A percentile compares a stretch with the other conserved stretches of the same genome.
phyloP scores from a whole-genome alignment of 1,284 basidiomycete genomes.

The Rhodotorula sp. region DNA sequence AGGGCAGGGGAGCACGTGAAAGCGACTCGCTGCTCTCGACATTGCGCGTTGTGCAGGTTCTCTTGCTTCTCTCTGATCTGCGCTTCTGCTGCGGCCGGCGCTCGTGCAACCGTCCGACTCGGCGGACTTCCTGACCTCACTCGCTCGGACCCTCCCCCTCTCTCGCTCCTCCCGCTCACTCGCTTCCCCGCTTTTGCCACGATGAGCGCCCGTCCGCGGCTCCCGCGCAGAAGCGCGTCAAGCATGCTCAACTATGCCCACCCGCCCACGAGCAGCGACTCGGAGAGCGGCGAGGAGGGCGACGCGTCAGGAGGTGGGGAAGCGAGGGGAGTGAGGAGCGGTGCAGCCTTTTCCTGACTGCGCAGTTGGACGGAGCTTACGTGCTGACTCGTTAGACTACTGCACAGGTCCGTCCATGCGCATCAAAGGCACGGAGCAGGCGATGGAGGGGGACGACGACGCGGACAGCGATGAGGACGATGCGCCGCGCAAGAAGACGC shows the following conservation, averaged over 20 bases:
- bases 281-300: background rate
- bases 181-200: slow-evolving; percentile 55
- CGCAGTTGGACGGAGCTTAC: fast-evolving
- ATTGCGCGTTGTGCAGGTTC: background rate
- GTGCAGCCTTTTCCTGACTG: background rate
- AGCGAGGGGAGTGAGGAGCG: background rate
- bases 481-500: background rate
- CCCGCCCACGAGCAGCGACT: background rate
- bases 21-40: background rate
- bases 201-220: slow-evolving; percentile 66
- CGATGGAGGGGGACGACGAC: background rate
- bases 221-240: background rate
- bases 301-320: background rate
- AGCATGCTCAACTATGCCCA: background rate
- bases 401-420: background rate
- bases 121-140: background rate
- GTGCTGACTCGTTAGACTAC: background rate
- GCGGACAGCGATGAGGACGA: background rate
- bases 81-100: background rate
- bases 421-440: background rate
- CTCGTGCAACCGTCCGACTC: background rate
- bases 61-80: too few relatives aligned
- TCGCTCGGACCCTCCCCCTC: too few relatives aligned
- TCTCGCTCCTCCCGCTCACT: background rate
- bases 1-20: background rate